Evolutionary conservation across 768 basidiomycete genomes (phyloP), one percentile per base, ranked within the genome.

Genomic region (Tricholoma sp.): DNA sequence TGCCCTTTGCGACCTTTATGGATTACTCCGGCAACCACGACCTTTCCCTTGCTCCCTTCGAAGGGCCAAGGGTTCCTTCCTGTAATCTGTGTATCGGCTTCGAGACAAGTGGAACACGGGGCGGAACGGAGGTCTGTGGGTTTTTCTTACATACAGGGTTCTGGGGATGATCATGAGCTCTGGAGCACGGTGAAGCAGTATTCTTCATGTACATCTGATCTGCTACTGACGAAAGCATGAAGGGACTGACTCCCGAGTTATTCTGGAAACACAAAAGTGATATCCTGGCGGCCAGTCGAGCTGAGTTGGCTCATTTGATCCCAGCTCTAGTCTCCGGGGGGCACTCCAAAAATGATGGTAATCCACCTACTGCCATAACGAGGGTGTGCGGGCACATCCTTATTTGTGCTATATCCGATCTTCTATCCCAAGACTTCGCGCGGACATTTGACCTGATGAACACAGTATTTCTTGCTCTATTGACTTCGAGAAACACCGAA

Each of bases 141-240:
- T 0, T 97, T 86, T 67, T 76, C 84, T 19, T 98, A 98, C 67
- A 82, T 98, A 7, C 94, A 96, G 69, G 96, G 96, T 1, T 91
- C 90, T 0, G 96, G 94, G 0, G 96, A 98, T 64, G 96, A 98
- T 64, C 92, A 95, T 65, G 94, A 97, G 69, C 75, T 89, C 5
- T 95, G 93, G 94, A 81, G 86, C 27, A 82, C 83, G 83, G 90
- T 89, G 55, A 45, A 69, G 31, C 29, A 11, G n/a, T n/a, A 29
- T 18, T 39, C 31, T 51, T 24, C 32, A 52, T 53, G 4, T 47
- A 53, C 53, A 50, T 58, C 31, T 32, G 35, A 43, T 16, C 27
- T 49, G n/a, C 50, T 31, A 4, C 18, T 35, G 35, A 41, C 43
- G 41, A n/a, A 22, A n/a, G 54, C 16, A 16, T 18, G 6, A 62